Evolutionary conservation across 2,329 filamentous ascomycete species (phyloP).

Genomic region (Aspergillus sp.): DNA sequence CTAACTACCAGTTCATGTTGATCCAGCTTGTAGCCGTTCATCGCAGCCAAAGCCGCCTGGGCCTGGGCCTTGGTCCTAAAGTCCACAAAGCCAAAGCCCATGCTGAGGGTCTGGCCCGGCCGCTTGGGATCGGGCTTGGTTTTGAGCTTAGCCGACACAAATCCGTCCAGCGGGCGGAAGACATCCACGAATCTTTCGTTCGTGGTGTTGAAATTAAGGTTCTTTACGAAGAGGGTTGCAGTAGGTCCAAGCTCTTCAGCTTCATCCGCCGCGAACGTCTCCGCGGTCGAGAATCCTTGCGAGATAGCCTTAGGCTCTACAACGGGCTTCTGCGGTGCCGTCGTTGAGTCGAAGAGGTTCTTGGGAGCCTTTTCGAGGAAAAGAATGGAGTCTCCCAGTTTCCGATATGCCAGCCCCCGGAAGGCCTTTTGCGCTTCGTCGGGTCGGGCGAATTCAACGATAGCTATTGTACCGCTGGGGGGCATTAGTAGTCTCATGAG

Average conservation of each 20-base stretch:
- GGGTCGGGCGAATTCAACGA: slow-evolving; percentile 80
- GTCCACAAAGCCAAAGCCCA: slow-evolving; percentile 96
- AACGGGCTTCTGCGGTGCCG: slow-evolving; percentile 27
- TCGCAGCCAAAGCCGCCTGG: slow-evolving; percentile 73
- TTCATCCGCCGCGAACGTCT: slow-evolving; percentile 43
- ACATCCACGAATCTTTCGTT: slow-evolving; percentile 70
- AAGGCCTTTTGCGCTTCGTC: slow-evolving; percentile 82
- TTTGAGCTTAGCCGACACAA: slow-evolving; percentile 85
- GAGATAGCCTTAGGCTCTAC: slow-evolving; percentile 30
- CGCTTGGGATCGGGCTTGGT: slow-evolving; percentile 92
- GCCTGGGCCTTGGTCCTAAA: slow-evolving; percentile 78
- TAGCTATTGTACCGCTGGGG: slow-evolving; percentile 86
- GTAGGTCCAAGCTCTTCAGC: slow-evolving; percentile 52
- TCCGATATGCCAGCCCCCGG: slow-evolving; percentile 78
- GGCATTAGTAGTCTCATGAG: slow-evolving; percentile 85
- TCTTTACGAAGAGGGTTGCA: slow-evolving; percentile 87
- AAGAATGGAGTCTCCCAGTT: slow-evolving; percentile 84
- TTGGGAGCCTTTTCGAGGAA: slow-evolving; percentile 93
- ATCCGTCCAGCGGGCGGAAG: slow-evolving; percentile 81
- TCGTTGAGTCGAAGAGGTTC: slow-evolving; percentile 62
- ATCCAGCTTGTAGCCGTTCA: slow-evolving; percentile 87
- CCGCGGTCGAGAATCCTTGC: slow-evolving; percentile 42
- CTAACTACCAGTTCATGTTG: slow-evolving; percentile 82
- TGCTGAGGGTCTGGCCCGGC: slow-evolving; percentile 81
- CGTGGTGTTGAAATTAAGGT: slow-evolving; percentile 88